A percentile compares a stretch with the other conserved stretches of the same genome.
These are phyloP conservation scores for Fraxinus sp. DNA, from an alignment of 305 asterid genomes.

Conservation along the genomic window DNA sequence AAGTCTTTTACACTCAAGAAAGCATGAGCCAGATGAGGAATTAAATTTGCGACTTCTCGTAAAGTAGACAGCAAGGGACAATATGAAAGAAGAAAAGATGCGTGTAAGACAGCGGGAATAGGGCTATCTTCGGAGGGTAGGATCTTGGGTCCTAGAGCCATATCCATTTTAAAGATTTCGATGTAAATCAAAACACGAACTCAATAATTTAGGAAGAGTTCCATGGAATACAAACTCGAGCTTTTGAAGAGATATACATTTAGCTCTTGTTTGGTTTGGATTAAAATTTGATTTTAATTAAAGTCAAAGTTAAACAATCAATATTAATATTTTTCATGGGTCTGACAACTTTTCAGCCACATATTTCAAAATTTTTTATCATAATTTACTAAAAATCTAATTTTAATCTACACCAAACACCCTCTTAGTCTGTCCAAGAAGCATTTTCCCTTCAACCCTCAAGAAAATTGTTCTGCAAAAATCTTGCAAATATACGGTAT, in stretches of 20 bases:
- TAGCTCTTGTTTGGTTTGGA: too few species aligned
- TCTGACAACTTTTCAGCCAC: too few species aligned
- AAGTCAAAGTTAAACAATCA: too few species aligned
- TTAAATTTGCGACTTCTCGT: neutral
- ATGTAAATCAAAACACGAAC: neutral
- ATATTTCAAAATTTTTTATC: too few species aligned
- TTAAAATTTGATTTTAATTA: too few species aligned
- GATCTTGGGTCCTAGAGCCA: neutral
- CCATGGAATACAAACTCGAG: neutral
- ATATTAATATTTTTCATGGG: too few species aligned
- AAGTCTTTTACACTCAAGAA: neutral
- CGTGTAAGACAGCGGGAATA: neutral
- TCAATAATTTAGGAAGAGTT: neutral
- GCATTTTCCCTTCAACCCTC: neutral
- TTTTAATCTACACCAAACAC: too few species aligned
- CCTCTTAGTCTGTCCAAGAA: too few species aligned
- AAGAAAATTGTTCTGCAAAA: too few species aligned
- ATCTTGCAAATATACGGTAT: neutral
- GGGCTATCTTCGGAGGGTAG: neutral
- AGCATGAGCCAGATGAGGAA: neutral
- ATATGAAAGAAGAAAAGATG: neutral
- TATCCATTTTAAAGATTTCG: neutral
- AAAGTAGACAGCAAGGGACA: neutral
- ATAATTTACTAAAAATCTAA: too few species aligned
- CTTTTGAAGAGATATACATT: neutral